Base-by-base conservation (phyloP, 768 basidiomycete genomes). In the Termitomyces titanicus region DNA sequence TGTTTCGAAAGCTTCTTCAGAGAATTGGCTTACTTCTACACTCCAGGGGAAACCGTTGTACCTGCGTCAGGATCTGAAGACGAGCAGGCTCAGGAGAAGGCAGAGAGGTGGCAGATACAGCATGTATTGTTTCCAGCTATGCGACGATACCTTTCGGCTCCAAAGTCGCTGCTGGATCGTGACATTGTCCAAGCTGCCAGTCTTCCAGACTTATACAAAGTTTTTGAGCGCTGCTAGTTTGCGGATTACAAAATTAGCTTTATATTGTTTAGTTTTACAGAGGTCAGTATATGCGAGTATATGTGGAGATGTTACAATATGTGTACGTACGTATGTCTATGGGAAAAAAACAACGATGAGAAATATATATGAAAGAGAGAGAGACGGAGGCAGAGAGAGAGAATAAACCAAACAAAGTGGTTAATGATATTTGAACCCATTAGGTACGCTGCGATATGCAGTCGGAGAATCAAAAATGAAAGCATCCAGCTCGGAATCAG, bases 21-120 rank as follows among this genome's bases (percentile, higher is more conserved):
- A 34, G 97, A 99, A 68, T 76, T 99, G 7, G 93, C 94, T 2
- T 92, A 83, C 67, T 98, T 98, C 72, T 94, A 97, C 68, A 80
- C 85, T 0, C 90, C 93, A 1, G 82, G 85, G 38, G 82, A 82
- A 0, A 63, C 72, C 5, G 53, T 57, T 15, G 50, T 61, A 27
- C 57, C 58, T 20, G 24, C 54, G 1, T 52, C 62, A 15, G 61
- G 58, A 38, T 61, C 63, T 15, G 68, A 72, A 18, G 69, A 74
- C 22, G 70, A 73, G 27, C 65, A 70, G 34, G 70, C 69, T 5
- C 73, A 80, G 62, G 78, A 80, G 54, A 80, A 82, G 59, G 83
- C 86, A 1, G 82, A 84, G 58, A 73, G 76, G 45, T 97, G 93
- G 90, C 92, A 95, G 67, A 83, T 96, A 27, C 85, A 98, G 68